These are phyloP conservation scores for Saccharomycopsis phalli DNA, from an alignment of 1,139 yeast genomes.

Conservation along the genomic window DNA sequence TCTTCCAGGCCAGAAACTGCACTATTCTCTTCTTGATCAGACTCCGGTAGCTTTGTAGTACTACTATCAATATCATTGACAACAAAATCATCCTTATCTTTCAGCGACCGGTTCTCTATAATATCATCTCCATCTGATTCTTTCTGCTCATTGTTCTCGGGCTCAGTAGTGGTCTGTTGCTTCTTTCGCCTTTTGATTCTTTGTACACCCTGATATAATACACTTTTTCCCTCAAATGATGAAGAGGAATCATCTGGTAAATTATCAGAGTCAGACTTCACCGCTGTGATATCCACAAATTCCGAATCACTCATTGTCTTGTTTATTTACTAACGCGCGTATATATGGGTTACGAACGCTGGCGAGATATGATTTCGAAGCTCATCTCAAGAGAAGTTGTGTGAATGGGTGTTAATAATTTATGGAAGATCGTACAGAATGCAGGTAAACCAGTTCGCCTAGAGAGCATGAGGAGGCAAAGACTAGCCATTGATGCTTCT, in stretches of 20 bases:
- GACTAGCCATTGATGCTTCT: constrained; percentile 93
- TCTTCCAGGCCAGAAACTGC: no score
- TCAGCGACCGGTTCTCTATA: background rate
- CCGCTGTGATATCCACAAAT: constrained; percentile 11
- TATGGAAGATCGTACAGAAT: constrained; percentile 91
- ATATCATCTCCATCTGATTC: no score
- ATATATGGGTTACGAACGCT: background rate
- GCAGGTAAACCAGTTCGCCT: constrained; percentile 84
- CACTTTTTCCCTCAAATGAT: background rate
- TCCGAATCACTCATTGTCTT: background rate
- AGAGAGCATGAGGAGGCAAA: constrained; percentile 67
- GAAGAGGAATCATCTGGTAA: constrained; percentile 12
- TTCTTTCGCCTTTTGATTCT: background rate
- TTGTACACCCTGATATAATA: background rate
- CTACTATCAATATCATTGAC: no score
- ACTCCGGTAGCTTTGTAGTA: background rate
- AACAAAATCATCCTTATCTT: background rate
- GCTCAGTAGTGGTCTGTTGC: no score
- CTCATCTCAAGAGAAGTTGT: no score
- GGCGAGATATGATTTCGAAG: no score
- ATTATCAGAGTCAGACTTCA: constrained; percentile 7
- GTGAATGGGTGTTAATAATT: constrained; percentile 96
- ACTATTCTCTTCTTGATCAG: no score
- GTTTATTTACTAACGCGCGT: background rate
- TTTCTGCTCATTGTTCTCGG: no score